Evolutionary conservation across 257 asterid species (phyloP), one percentile per base, ranked within the genome.

Genomic region (Lavandula angustifolia): DNA sequence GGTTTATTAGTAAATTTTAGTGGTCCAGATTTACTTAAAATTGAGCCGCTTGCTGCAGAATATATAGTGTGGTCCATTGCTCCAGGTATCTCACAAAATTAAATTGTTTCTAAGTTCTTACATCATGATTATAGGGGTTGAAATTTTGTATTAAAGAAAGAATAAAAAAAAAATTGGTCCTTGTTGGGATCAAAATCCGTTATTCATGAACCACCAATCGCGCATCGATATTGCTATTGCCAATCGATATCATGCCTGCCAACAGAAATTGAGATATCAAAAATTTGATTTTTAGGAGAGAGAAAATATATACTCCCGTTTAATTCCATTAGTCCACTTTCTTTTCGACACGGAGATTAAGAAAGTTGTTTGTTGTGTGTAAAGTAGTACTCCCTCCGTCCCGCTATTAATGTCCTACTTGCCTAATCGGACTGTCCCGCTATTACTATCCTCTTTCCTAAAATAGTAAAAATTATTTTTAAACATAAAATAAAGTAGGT

Each of bases 11-110:
- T 7, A 42, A 41, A 42, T 22, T 22, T 27, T 13, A 11, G 50
- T 55, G 72, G 64, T 12, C 62, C 48, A 16, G 17, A 33, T 12
- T 5, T 33, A 54, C 27, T 0, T 55, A 7, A 27, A 50, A 53
- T 17, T 40, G 62, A 14, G 59, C 50, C 37, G 38, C 37, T 60
- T 54, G 48, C 37, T 46, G 46, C 62, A 18, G 52, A 54, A 62
- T 48, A 16, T n/a, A 27, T n/a, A 27, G 17, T 53, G 69, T 69
- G 79, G 75, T 69, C 76, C 76, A 75, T 9, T 64, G 2, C 5
- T 32, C 75, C 72, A 62, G 56, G 68, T 18, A 17, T 70, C 49
- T 64, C 54, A 13, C 63, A 17, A 47, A 62, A 37, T 62, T 10
- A 0, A 29, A 32, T 67, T 17, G 43, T 44, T 54, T 37, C 44